Evolutionary conservation across 176 grass and related monocot species (phyloP), one percentile per base, ranked within the genome.

Genomic region (Poa annua): DNA sequence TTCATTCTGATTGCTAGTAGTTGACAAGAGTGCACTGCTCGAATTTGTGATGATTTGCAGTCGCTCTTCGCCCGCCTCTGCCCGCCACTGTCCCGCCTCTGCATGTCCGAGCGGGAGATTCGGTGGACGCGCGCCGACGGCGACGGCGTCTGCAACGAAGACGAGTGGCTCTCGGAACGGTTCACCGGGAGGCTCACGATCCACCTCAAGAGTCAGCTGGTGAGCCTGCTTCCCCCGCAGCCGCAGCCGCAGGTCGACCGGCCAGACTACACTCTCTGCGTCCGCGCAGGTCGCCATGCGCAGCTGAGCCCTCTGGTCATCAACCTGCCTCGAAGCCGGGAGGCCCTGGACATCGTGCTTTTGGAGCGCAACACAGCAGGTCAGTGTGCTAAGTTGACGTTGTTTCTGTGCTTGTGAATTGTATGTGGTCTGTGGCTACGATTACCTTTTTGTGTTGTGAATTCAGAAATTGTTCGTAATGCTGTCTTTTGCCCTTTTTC

Each of bases 241-340:
- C 29, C 29, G 29, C 29, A 29, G 29, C 69, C 11, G 44, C 10
- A 7, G 10, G n/a, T 1, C 13, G 4, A 1, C 42, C 0, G 42
- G 26, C 21, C 42, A 13, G 12, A 29, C 61, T 72, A 24, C 69
- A 72, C 69, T 26, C 42, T 72, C 69, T 72, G 69, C 42, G 6
- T 49, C 21, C 69, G 69, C 21, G 69, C 69, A 22, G 69, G 69
- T 72, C 69, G 13, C 42, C 16, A 9, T 8, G 69, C 42, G 69
- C 19, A 45, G 38, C 25, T 39, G 9, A 71, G 48, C 12, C 83
- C 74, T 70, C 75, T 85, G 38, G 17, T 55, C 75, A 34, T 76
- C 22, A 15, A 85, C 83, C 75, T 85, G 64, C 83, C 83, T 56
- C 75, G 38, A 51, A 70, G 83, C 36, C 52, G 12, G 25, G 83